Evolutionary conservation across 441 rosid genomes (phyloP).

Genomic region (Theobroma grandiflorum): DNA sequence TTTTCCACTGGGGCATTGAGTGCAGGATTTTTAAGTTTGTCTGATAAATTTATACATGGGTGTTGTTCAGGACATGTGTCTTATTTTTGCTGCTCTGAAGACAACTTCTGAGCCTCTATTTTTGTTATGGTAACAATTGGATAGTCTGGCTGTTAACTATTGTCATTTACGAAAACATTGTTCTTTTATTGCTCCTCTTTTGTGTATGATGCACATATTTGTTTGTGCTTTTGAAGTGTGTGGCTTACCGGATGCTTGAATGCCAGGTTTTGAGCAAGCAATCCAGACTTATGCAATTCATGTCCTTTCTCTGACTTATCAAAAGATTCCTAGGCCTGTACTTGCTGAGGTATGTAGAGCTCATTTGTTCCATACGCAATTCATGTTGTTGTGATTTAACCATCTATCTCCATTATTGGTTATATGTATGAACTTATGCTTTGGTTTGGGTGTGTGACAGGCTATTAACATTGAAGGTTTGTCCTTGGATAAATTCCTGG

Average conservation of each 20-base stretch:
- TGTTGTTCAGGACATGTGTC: too few relatives aligned
- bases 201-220: background rate
- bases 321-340: constrained; percentile 84
- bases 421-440: constrained; percentile 3
- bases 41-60: too few relatives aligned
- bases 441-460: constrained; percentile 43
- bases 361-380: background rate
- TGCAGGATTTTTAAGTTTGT: too few relatives aligned
- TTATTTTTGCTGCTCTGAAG: background rate
- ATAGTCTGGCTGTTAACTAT: background rate
- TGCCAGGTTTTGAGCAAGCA: constrained; percentile 98
- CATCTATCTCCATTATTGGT: background rate
- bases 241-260: constrained; percentile 27
- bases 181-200: background rate
- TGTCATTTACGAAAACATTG: background rate
- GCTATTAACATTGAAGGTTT: constrained; percentile 85
- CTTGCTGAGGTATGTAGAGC: constrained; percentile 88
- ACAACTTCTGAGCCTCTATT: background rate
- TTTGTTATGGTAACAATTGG: background rate
- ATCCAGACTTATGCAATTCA: constrained; percentile 87
- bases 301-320: constrained; percentile 89
- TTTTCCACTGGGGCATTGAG: too few relatives aligned
- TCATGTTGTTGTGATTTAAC: background rate
- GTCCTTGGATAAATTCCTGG: constrained; percentile 86
- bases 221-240: background rate